Evolutionary conservation across 805 yeast genomes (phyloP).

Genomic region (Scheffersomyces lignosus): DNA sequence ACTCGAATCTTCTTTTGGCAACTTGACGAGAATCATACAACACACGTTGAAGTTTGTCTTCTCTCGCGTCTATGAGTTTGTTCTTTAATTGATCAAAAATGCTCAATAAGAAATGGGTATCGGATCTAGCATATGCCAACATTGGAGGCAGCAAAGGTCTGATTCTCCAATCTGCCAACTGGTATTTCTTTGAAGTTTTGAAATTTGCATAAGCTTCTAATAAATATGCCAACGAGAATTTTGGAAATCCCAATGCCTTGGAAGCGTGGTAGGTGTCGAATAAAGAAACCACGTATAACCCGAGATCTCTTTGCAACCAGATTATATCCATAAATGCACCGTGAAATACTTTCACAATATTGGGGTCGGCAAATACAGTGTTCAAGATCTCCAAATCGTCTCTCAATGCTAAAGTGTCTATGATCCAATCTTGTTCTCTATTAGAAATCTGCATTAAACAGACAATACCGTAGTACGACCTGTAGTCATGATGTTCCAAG

Average conservation of each 20-base stretch:
- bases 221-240: slow-evolving; percentile 79
- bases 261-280: slow-evolving; percentile 95
- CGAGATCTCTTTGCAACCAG: slow-evolving; percentile 96
- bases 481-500: slow-evolving; percentile 91
- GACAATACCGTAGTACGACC: slow-evolving; percentile 87
- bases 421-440: slow-evolving; percentile 76
- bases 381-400: slow-evolving; percentile 70
- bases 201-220: slow-evolving; percentile 79
- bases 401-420: slow-evolving; percentile 81
- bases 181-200: slow-evolving; percentile 90
- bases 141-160: slow-evolving; percentile 79
- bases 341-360: slow-evolving; percentile 83
- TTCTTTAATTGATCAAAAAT: slow-evolving; percentile 76
- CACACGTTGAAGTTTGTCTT: slow-evolving; percentile 58
- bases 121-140: slow-evolving; percentile 87
- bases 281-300: slow-evolving; percentile 81
- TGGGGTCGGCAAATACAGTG: slow-evolving; percentile 76
- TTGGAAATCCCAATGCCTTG: slow-evolving; percentile 72
- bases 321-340: slow-evolving; percentile 97
- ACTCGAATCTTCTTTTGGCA: slow-evolving; percentile 80
- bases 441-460: slow-evolving; percentile 92
- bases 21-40: slow-evolving; percentile 74
- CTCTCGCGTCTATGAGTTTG: slow-evolving; percentile 44
- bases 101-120: slow-evolving; percentile 85
- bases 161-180: slow-evolving; percentile 93